Base-by-base conservation (phyloP, 1,139 yeast species). In the Kodamaea sp. region DNA sequence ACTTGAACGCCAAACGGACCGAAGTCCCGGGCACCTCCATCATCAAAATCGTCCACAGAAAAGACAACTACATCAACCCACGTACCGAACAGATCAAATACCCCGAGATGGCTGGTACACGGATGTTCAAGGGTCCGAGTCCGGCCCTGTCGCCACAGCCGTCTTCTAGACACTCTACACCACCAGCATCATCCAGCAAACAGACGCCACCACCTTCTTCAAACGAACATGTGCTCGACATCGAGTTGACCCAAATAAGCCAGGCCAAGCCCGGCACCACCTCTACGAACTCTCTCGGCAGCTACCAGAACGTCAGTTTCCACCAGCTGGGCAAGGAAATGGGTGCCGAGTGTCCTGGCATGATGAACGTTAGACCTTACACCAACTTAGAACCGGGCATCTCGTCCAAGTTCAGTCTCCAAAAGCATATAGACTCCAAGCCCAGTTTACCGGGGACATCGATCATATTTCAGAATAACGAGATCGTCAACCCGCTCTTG, bases 1-100 rank as follows among this genome's bases (percentile, higher is more conserved):
- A 39, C 35, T 37, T 47, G 31, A 40, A 35, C 13, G 39, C 43
- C 24, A 44, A 46, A 23, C 36, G 40, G 29, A 21, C 35, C 7
- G 42, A 32, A 10, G 44, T 47, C 11, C 49, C 51, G n/a, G 51
- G 51, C 11, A 45, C 49, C 7, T 47, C 49, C 16, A 47, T 35
- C 28, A 26, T 39, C 18, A 39, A 34, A 22, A 34, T 38, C 12
- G 27, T 27, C 21, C 31, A 24, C 26, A 35, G 22, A 25, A 31
- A 31, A 15, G 37, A 34, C 18, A 31, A 32, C 20, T 35, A 32
- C 15, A 32, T 38, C 20, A 35, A 38, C 22, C 39, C 42, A 24
- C 28, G 25, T 14, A 38, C 42, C 15, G 39, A 35, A 12, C 14
- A 27, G 26, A 38, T 38, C 33, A 35, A 38, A 25, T 38, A 28